Base-by-base conservation (phyloP, 139 green algal genomes). In the Micromonas pusilla region DNA sequence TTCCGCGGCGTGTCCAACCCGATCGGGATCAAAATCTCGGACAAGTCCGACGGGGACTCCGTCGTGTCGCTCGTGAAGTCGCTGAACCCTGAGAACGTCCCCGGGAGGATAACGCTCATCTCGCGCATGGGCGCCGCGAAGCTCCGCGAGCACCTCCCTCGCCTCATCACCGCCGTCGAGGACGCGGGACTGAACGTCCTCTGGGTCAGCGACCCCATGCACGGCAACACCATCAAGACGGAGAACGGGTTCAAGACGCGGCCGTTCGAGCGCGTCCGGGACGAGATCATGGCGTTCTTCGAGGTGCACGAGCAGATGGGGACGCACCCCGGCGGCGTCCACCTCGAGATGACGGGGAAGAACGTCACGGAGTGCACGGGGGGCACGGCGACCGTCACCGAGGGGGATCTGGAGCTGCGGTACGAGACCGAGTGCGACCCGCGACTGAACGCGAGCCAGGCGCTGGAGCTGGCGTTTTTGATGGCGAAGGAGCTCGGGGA, bases 381-480 rank as follows among this genome's bases (percentile, higher is more conserved):
- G 32, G 96, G 96, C 26, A 94, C 67, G 37, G 77, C 89, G 37
- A 31, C 5, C 26, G 68, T 82, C 26, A 64, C 65, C 9, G 86
- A 90, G 52, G 83, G 90, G 1, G 93, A 99, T 86, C 88, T 99
- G 20, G 85, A 89, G 72, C 87, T 79, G 16, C 89, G 93, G 83
- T 99, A 99, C 89, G 91, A 97, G 89, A 99, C 96, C n/a, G 93
- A 99, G 87, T 99, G 96, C 87, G 96, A 99, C 86, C 96, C 96
- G 23, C 91, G 96, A 60, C 88, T 99, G 19, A 99, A 99, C 77
- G 94, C 93, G 39, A 91, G 93, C 87, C 96, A 99, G 86, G 89
- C 92, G 26, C 88, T 99, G 79, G 96, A 99, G 89, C 91, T 99
- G 84, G 88, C 94, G 62, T 99, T 99, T 89, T 96, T 97, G 81